Base-by-base conservation (phyloP, 176 grass and related monocot species). In the Avena insularis region DNA sequence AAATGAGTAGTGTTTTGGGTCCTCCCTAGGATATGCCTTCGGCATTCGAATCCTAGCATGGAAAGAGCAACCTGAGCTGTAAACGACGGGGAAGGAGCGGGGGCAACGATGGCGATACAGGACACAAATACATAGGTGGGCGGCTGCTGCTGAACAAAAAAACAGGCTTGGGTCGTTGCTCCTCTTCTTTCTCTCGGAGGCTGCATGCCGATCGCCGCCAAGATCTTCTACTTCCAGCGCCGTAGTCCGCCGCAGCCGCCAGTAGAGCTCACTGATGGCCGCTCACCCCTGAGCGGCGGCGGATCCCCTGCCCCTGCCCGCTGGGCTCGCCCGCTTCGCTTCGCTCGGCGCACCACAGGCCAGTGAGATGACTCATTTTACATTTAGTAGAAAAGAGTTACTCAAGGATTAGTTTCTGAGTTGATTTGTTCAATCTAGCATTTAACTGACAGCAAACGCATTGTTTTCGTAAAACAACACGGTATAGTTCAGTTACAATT, bases 191-290 rank as follows among this genome's bases (percentile, higher is more conserved):
- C 49, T 56, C 50, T 20, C 16, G 49, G 50, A 8, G 9, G 27
- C 15, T 81, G 88, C 77, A 89, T 85, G 88, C 83, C 83, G 77
- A 89, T 85, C 8, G 77, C 88, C 83, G 63, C 83, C 40, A 85
- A 81, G 59, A 83, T 89, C 68, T 13, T 85, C 35, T 89, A 85
- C 83, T 85, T 81, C 82, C 82, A 89, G 69, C 88, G 82, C 66
- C 82, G 57, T 35, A 82, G 66, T 77, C 36, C 66, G 65, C 79
- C 58, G 4, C 55, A 43, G 40, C 6, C 5, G 40, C 40, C 76
- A 15, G 45, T 23, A n/a, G 76, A 80, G 82, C 67, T 82, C 1
- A 7, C 76, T 1, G 82, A 50, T 5, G 82, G 27, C 20, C 46
- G 33, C 33, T 35, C 33, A 35, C 33, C 67, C 7, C 14, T 20